Conservation (phyloP, 148 eudicot species). For the Chenopodium album region DNA sequence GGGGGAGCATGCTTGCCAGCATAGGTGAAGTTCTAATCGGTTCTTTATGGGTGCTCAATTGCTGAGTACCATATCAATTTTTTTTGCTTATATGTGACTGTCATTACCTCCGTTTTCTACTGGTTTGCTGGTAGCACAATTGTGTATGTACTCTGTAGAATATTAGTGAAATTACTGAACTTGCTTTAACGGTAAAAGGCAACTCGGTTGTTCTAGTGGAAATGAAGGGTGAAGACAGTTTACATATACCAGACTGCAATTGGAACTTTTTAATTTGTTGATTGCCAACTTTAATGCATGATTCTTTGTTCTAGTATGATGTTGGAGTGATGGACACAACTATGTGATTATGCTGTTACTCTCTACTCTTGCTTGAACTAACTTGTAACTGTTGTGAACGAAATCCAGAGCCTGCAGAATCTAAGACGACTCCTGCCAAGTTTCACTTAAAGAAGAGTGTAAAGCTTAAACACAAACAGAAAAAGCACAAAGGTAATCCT, state of each 20-base stretch:
- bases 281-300: background rate
- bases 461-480: slow-evolving; percentile 54
- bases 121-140: background rate
- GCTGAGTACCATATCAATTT: no score
- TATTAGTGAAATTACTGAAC: background rate
- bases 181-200: background rate
- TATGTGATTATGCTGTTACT: background rate
- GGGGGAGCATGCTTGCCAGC: no score
- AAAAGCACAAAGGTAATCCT: slow-evolving; percentile 53
- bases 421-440: slow-evolving; percentile 41
- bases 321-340: background rate
- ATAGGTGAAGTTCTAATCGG: no score
- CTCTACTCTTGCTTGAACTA: background rate
- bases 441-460: slow-evolving; percentile 71
- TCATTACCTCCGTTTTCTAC: no score
- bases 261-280: no score
- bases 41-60: no score
- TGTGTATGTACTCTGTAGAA: background rate
- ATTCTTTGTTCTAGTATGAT: background rate
- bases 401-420: slow-evolving; percentile 47
- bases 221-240: background rate
- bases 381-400: background rate
- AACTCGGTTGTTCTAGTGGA: background rate
- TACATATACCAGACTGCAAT: background rate
- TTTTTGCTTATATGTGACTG: no score